Evolutionary conservation across 192 early-diverging fungal genomes (phyloP).

Genomic region (Coemansia pectinata): DNA sequence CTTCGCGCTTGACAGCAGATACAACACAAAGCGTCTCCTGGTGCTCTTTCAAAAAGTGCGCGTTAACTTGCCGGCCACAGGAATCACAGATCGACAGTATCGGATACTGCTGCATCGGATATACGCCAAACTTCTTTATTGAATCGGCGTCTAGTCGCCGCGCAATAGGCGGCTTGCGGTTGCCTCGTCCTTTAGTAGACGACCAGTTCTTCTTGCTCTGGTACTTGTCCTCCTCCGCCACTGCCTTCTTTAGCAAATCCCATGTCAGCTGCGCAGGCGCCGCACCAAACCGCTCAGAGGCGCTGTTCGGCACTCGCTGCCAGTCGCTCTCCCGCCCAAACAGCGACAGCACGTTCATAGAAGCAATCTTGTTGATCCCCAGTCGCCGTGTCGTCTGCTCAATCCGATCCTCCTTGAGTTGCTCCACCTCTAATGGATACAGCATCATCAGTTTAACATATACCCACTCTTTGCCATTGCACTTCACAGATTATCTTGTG

Average conservation of each 20-base stretch:
- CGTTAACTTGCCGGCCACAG: slow-evolving; percentile 46
- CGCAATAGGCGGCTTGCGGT: slow-evolving; percentile 54
- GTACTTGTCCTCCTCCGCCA: slow-evolving; percentile 57
- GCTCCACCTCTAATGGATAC: slow-evolving; percentile 34
- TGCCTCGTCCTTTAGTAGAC: slow-evolving; percentile 55
- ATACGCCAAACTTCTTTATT: slow-evolving; percentile 52
- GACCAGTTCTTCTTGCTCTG: slow-evolving; percentile 61
- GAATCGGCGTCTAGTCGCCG: slow-evolving; percentile 52
- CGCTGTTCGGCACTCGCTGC: not conserved
- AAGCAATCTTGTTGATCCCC: slow-evolving; percentile 16
- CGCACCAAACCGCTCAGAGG: slow-evolving; percentile 15
- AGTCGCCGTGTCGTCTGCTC: slow-evolving; percentile 16
- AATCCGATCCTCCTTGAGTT: slow-evolving; percentile 29
- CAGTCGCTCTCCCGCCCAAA: slow-evolving; percentile 37
- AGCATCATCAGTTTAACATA: not conserved
- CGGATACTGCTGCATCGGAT: slow-evolving; percentile 45
- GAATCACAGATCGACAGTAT: slow-evolving; percentile 46
- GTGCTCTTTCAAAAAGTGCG: slow-evolving; percentile 50
- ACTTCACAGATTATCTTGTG: not conserved
- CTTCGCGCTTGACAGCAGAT: slow-evolving; percentile 33
- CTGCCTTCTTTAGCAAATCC: slow-evolving; percentile 55
- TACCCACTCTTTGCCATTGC: not conserved
- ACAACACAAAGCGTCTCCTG: slow-evolving; percentile 48
- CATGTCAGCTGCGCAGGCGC: slow-evolving; percentile 39
- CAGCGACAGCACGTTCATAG: slow-evolving; percentile 27